These are phyloP conservation scores for Neurospora sp. DNA, from an alignment of 495 filamentous ascomycete genomes.

Conservation along the genomic window DNA sequence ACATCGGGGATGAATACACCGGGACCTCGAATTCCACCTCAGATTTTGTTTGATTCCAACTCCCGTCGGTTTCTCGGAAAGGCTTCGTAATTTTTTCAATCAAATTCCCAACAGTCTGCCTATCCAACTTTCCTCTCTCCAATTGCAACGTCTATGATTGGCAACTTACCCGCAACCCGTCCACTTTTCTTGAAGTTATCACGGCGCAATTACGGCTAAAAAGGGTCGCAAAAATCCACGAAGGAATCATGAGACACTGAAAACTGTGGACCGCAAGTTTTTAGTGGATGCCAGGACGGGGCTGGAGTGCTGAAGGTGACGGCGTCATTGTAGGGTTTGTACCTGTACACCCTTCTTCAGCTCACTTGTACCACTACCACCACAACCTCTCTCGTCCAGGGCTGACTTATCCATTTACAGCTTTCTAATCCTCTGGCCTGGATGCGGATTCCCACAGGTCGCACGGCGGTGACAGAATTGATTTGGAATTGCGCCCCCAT, in stretches of 20 bases:
- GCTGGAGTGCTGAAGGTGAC: not conserved
- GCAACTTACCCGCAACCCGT: not conserved
- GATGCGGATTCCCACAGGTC: not conserved
- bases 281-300: not conserved
- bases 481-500: not conserved
- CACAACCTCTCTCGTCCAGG: not conserved
- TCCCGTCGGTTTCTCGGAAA: not conserved
- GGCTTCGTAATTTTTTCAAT: not conserved
- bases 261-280: not conserved
- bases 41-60: not conserved
- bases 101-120: not conserved
- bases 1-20: not conserved
- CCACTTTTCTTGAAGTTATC: not conserved
- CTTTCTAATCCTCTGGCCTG: not conserved
- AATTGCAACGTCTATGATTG: not conserved
- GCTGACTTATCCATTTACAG: not conserved
- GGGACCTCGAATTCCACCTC: not conserved
- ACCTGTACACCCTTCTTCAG: not conserved
- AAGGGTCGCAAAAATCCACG: not conserved
- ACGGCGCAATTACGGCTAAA: not conserved
- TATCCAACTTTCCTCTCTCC: not conserved
- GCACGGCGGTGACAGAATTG: not conserved
- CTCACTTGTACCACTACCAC: not conserved
- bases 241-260: not conserved
- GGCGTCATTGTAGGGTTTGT: not conserved